Conservation (phyloP, 1,284 basidiomycete species). For the Naganishia cerealis region DNA sequence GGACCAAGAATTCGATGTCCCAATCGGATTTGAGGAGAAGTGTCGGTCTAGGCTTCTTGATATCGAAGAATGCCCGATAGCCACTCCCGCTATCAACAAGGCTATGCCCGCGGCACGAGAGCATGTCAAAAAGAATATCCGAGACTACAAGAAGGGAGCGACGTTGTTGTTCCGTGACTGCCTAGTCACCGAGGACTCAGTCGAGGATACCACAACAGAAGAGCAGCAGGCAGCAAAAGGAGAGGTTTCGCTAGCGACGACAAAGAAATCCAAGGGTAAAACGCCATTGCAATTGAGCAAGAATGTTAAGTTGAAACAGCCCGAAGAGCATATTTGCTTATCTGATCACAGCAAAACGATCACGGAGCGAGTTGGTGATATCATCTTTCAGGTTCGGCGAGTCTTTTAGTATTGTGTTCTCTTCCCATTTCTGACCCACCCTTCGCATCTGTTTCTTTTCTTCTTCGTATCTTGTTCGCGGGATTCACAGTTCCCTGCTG, state of each 20-base stretch:
- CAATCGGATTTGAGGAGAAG: slow-evolving; percentile 86
- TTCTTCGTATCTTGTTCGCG: slow-evolving; percentile 4
- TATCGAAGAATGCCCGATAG: slow-evolving; percentile 97
- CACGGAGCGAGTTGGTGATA: slow-evolving; percentile 74
- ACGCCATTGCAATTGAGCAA: slow-evolving; percentile 37
- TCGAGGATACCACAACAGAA: slow-evolving; percentile 28
- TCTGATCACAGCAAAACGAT: slow-evolving; percentile 75
- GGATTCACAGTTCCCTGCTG: slow-evolving; percentile 65
- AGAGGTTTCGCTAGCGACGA: slow-evolving; percentile 7
- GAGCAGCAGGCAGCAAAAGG: slow-evolving; percentile 28
- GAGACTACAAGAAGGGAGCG: slow-evolving; percentile 81
- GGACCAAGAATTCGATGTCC: slow-evolving; percentile 62
- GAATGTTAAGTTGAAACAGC: slow-evolving; percentile 39
- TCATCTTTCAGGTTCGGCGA: slow-evolving; percentile 64
- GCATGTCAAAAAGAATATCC: slow-evolving; percentile 64
- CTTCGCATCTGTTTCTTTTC: background rate
- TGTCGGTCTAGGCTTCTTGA: slow-evolving; percentile 78
- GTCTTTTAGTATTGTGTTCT: background rate
- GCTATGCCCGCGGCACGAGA: slow-evolving; percentile 61
- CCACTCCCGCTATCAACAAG: slow-evolving; percentile 76
- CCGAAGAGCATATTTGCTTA: slow-evolving; percentile 68
- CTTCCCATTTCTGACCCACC: background rate
- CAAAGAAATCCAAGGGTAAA: slow-evolving; percentile 3
- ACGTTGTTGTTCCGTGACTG: slow-evolving; percentile 91
- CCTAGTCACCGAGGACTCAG: slow-evolving; percentile 50